Evolutionary conservation across 768 basidiomycete species (phyloP), one percentile per base, ranked within the genome.

Genomic region (Phylloporus scabripes): DNA sequence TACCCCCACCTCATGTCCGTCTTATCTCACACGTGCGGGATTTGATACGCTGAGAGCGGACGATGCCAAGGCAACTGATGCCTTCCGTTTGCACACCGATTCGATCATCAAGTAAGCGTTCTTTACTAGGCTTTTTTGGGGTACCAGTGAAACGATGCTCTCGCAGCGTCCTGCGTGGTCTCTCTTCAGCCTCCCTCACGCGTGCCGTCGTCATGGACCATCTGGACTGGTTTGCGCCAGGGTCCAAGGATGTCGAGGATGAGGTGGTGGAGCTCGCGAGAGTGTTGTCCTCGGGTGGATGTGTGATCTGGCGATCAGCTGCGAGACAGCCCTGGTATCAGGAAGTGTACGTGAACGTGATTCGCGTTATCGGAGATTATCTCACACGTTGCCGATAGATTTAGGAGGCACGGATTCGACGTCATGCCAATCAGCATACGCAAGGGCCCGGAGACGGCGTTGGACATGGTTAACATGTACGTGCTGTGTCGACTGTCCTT

Each of bases 391-490:
- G n/a, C 24, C 28, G 21, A 15, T 38, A 77, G 78, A 17, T 84
- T 85, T 58, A 67, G 70, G 51, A 62, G 69, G 32, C 68, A 69
- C 5, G 82, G 81, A 0, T 85, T 85, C 66, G 62, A 65, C 6
- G 76, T 85, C 18, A 60, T 69, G 23, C 67, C 77, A 8, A 66
- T 85, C 12, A 74, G 74, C 17, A 70, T 82, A 49, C 70, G 85
- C 46, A 67, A 74, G 54, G 78, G 80, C 2, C 58, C 69, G 0
- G 62, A 68, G 7, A 62, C 55, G 5, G 77, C 81, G 4, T 74
- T 87, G 45, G 85, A 87, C 63, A 68, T 78, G 50, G 84, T 86
- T 28, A 86, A 86, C 59, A 86, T 87, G 84, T 82, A 57, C 46
- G 79, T 63, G 8, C 5, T 8, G 38, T 21, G 34, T 36, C 17